phyloP scores from a whole-genome alignment of 371 early-diverging fungal species.

The Circinella umbellata region DNA sequence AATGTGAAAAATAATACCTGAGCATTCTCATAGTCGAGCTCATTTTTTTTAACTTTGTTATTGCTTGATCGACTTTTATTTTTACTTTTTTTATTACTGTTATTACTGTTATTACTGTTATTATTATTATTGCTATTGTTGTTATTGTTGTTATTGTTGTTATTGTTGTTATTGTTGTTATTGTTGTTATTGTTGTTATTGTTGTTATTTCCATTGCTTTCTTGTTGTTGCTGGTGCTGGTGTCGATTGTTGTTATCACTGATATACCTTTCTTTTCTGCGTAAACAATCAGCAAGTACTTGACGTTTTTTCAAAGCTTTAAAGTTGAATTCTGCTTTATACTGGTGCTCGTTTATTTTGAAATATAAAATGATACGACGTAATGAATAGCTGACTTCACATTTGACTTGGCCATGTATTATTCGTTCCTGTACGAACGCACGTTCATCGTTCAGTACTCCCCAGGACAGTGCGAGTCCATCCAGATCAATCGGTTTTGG shows the following conservation, averaged over 20 bases:
- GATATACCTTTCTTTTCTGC: neutral
- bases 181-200: neutral
- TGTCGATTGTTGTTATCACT: neutral
- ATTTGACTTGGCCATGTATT: constrained; percentile 23
- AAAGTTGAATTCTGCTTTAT: constrained; percentile 27
- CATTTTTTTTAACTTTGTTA: too few species aligned
- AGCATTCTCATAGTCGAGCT: too few species aligned
- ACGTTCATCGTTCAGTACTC: neutral
- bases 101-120: too few species aligned
- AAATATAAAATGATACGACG: constrained; percentile 34
- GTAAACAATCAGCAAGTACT: neutral
- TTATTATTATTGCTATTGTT: too few species aligned
- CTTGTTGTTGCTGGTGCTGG: neutral
- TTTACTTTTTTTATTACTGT: neutral
- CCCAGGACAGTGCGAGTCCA: neutral
- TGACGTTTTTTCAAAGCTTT: neutral
- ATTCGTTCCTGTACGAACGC: constrained; percentile 23
- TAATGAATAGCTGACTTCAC: constrained; percentile 30
- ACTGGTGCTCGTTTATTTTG: constrained; percentile 18
- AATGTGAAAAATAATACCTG: constrained; percentile 3
- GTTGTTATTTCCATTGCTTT: neutral
- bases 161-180: too few species aligned
- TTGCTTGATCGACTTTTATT: neutral
- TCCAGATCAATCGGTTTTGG: too few species aligned
- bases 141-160: too few species aligned